These are phyloP conservation scores for Dactylellina parvicollis DNA, from an alignment of 2,329 filamentous ascomycete genomes.

Conservation along the genomic window DNA sequence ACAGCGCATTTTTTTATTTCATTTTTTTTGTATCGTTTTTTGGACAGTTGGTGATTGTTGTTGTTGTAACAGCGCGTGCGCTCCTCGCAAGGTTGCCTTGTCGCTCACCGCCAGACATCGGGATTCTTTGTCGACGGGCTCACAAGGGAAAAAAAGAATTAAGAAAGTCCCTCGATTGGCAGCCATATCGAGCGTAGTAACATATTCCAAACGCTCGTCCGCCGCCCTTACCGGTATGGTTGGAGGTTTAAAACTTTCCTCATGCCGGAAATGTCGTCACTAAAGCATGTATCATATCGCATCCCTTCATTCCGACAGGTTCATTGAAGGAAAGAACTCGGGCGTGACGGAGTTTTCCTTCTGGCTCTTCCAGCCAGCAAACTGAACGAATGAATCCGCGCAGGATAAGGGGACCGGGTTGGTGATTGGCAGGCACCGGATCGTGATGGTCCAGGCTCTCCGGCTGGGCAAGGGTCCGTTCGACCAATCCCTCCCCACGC, in stretches of 20 bases:
- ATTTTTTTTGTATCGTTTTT: not conserved
- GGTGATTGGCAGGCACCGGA: conserved; percentile 47
- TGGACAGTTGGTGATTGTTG: conserved; percentile 19
- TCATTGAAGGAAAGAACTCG: conserved; percentile 12
- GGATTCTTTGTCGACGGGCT: conserved; percentile 22
- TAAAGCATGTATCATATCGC: conserved; percentile 33
- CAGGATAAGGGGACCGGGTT: conserved; percentile 52
- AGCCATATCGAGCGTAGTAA: conserved; percentile 30
- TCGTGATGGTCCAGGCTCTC: conserved; percentile 52
- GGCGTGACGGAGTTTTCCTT: conserved; percentile 45
- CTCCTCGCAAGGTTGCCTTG: conserved; percentile 29
- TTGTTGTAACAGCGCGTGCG: conserved; percentile 42
- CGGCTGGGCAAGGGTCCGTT: conserved; percentile 51
- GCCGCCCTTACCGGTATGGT: conserved; percentile 29
- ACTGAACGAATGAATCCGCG: conserved; percentile 19
- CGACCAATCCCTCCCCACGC: conserved; percentile 45
- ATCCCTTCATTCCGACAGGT: conserved; percentile 24
- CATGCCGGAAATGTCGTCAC: conserved; percentile 53
- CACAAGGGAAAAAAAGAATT: not conserved
- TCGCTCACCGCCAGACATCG: conserved; percentile 43
- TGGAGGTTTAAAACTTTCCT: conserved; percentile 38
- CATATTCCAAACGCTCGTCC: conserved; percentile 34
- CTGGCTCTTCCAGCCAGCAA: conserved; percentile 19
- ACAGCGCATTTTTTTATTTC: conserved; percentile 13
- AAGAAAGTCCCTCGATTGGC: conserved; percentile 30